These are phyloP conservation scores for Melanogaster broomeanus DNA, from an alignment of 768 basidiomycete genomes.

Conservation along the genomic window DNA sequence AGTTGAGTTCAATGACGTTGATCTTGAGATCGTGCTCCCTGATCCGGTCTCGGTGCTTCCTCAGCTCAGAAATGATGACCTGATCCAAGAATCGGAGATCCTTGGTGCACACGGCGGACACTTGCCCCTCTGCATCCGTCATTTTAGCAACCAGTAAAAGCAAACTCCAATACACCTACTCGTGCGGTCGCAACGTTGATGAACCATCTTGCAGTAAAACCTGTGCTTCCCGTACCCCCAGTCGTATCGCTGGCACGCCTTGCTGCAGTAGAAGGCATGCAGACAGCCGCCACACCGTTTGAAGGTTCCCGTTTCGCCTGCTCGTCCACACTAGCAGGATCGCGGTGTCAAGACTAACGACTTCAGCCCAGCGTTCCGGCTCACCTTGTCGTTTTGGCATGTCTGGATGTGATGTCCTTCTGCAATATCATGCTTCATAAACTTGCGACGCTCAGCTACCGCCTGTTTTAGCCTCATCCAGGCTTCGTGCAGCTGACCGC, in stretches of 20 bases:
- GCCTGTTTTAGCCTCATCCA: slow-evolving; percentile 21
- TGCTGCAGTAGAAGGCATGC: slow-evolving; percentile 31
- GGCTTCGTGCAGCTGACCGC: slow-evolving; percentile 19
- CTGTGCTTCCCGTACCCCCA: slow-evolving; percentile 31
- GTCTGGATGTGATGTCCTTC: slow-evolving; percentile 21
- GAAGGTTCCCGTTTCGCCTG: slow-evolving; percentile 13
- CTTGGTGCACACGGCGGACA: slow-evolving; percentile 22
- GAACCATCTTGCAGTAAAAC: slow-evolving; percentile 23
- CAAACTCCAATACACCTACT: slow-evolving; percentile 8
- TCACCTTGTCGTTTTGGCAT: slow-evolving; percentile 27
- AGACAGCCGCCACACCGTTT: slow-evolving; percentile 29
- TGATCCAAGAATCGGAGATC: slow-evolving; percentile 29
- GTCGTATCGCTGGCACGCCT: slow-evolving; percentile 26
- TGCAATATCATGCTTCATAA: slow-evolving; percentile 17
- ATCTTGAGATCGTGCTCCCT: slow-evolving; percentile 13
- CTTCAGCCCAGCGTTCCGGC: no score
- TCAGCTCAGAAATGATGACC: slow-evolving; percentile 27
- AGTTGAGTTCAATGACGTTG: slow-evolving; percentile 27
- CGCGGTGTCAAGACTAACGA: not conserved
- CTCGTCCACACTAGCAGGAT: slow-evolving; percentile 22
- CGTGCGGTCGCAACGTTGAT: slow-evolving; percentile 16
- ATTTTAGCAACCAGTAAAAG: not conserved
- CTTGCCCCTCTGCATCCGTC: slow-evolving; percentile 17
- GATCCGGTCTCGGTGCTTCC: slow-evolving; percentile 16
- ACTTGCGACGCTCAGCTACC: slow-evolving; percentile 19